Conservation (phyloP, 306 rosid species). For the Lathyrus tuberosus region DNA sequence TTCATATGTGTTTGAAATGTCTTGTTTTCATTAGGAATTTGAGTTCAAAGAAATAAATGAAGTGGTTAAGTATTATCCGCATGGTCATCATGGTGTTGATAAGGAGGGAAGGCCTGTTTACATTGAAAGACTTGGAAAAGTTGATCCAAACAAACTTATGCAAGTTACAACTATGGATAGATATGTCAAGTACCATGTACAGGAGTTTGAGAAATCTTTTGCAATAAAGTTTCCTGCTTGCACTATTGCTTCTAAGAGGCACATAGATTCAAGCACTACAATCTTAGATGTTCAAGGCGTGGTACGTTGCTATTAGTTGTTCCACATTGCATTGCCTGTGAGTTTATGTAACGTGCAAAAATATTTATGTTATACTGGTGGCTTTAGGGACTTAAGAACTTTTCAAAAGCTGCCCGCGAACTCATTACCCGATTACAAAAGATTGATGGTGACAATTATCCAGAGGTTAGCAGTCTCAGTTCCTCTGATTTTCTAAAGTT, state of each 20-base stretch:
- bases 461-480: constrained; percentile 62
- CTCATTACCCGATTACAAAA: constrained; percentile 80
- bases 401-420: constrained; percentile 89
- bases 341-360: not conserved
- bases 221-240: constrained; percentile 93
- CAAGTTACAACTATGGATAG: constrained; percentile 92
- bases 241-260: constrained; percentile 92
- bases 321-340: constrained; percentile 16
- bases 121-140: constrained; percentile 94
- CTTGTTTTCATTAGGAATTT: constrained; percentile 64
- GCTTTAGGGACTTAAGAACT: constrained; percentile 87
- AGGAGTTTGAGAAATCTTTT: constrained; percentile 87
- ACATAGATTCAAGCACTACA: constrained; percentile 94
- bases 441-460: constrained; percentile 94
- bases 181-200: constrained; percentile 84
- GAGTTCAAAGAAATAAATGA: constrained; percentile 78
- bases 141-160: constrained; percentile 92
- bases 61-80: constrained; percentile 82
- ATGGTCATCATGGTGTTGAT: constrained; percentile 95
- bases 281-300: constrained; percentile 98
- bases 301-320: constrained; percentile 59
- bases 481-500: constrained; percentile 25
- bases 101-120: constrained; percentile 97
- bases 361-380: constrained; percentile 34
- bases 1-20: constrained; percentile 27